These are phyloP conservation scores for Neurospora sp. DNA, from an alignment of 495 filamentous ascomycete species.

Conservation along the genomic window DNA sequence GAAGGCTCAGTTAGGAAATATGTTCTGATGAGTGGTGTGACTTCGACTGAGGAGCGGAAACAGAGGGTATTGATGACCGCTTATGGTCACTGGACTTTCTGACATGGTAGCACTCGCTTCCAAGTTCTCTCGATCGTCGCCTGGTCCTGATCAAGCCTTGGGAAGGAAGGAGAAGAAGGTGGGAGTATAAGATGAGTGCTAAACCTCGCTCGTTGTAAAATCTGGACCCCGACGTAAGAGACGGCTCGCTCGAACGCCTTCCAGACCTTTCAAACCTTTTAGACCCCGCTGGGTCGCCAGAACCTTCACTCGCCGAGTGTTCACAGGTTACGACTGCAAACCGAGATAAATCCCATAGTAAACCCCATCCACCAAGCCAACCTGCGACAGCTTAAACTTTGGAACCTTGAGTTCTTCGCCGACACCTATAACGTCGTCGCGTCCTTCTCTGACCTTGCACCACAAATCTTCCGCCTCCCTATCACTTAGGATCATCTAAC, in stretches of 20 bases:
- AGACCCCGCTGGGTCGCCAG: constrained; percentile 4
- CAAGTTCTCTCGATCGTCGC: neutral
- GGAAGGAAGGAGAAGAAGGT: neutral
- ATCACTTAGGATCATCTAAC: neutral
- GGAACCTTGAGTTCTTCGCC: neutral
- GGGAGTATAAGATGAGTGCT: neutral
- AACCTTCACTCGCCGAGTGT: constrained; percentile 12
- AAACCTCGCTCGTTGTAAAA: neutral
- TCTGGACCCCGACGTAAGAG: neutral
- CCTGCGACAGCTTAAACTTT: constrained; percentile 4
- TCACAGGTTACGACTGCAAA: constrained; percentile 23
- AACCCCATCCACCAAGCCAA: constrained; percentile 18
- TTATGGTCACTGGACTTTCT: neutral
- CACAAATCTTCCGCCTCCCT: constrained; percentile 25
- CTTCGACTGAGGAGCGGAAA: neutral
- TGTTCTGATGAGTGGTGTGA: neutral
- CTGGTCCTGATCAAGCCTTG: neutral
- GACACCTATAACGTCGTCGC: constrained; percentile 17
- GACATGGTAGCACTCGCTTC: neutral
- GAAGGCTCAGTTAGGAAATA: neutral
- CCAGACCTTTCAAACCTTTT: neutral
- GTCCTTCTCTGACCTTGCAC: constrained; percentile 20
- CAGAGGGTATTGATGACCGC: neutral
- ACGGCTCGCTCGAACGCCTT: neutral
- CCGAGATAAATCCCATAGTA: constrained; percentile 19